These are phyloP conservation scores for Penicillium tannophilum DNA, from an alignment of 495 filamentous ascomycete species.

Conservation along the genomic window DNA sequence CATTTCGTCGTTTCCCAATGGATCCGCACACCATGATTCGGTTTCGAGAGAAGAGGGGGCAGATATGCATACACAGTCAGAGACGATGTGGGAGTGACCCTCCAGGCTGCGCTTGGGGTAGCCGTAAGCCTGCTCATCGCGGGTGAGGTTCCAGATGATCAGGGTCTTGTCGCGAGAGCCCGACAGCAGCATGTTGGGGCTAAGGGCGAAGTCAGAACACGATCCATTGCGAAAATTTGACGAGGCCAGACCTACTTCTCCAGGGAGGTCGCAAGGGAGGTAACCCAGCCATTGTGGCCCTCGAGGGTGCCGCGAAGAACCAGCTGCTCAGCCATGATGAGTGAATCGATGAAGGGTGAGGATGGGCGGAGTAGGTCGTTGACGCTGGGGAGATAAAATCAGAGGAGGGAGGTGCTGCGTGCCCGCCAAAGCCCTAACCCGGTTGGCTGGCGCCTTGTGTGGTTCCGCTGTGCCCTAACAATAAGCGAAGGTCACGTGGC, in stretches of 20 bases:
- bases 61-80: constrained; percentile 87
- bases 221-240: constrained; percentile 31
- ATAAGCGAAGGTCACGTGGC: constrained; percentile 40
- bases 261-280: constrained; percentile 88
- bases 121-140: constrained; percentile 95
- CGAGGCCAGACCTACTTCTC: constrained; percentile 76
- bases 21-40: constrained; percentile 8
- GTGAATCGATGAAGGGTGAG: constrained; percentile 49
- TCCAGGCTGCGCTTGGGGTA: constrained; percentile 98
- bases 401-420: constrained; percentile 41
- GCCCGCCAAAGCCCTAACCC: constrained; percentile 45
- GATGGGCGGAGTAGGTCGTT: constrained; percentile 52
- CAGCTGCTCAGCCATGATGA: constrained; percentile 89
- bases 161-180: constrained; percentile 96
- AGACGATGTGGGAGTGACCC: constrained; percentile 99
- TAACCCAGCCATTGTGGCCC: constrained; percentile 84
- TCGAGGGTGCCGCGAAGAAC: constrained; percentile 97
- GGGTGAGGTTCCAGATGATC: constrained; percentile 99
- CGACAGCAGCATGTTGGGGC: constrained; percentile 99
- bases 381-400: constrained; percentile 53
- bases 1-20: constrained; percentile 22
- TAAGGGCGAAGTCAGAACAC: constrained; percentile 51
- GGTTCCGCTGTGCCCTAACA: constrained; percentile 41
- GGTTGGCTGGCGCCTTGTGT: constrained; percentile 42
- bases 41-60: constrained; percentile 16